phyloP scores from a whole-genome alignment of 1,139 yeast species.

The Hemisphaericaspora lyxosophila region DNA sequence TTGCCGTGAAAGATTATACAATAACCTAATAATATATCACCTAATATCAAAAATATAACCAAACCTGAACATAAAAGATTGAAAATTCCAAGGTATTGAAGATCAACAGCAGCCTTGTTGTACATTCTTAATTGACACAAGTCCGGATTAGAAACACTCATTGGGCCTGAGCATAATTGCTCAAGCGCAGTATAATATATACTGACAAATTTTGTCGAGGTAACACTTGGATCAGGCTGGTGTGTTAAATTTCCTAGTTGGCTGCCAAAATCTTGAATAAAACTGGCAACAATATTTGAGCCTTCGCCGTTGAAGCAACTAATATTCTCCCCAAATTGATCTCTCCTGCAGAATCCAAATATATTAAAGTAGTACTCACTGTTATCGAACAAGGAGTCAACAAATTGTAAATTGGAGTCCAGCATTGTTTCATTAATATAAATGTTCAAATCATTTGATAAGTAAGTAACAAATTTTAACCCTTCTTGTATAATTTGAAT shows the following conservation, averaged over 20 bases:
- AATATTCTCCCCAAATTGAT: constrained; percentile 18
- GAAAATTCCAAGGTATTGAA: constrained; percentile 5
- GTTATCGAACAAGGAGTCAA: constrained; percentile 47
- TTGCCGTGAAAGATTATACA: neutral
- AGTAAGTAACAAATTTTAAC: constrained; percentile 50
- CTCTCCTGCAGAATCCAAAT: constrained; percentile 49
- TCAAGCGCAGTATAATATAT: constrained; percentile 15
- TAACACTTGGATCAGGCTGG: constrained; percentile 32
- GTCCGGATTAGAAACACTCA: neutral
- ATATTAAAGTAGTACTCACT: constrained; percentile 45
- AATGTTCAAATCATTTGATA: constrained; percentile 53
- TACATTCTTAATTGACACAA: constrained; percentile 11
- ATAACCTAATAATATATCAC: neutral
- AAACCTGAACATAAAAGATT: constrained; percentile 2
- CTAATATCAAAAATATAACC: neutral
- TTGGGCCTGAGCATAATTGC: constrained; percentile 12
- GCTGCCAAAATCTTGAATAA: constrained; percentile 50
- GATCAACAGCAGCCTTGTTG: constrained; percentile 4
- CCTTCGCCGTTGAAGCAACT: constrained; percentile 43
- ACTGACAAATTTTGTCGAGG: constrained; percentile 42
- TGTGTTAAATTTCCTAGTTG: constrained; percentile 45
- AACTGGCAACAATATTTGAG: constrained; percentile 45
- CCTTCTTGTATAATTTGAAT: constrained; percentile 32
- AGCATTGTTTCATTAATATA: constrained; percentile 25
- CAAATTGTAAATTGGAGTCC: constrained; percentile 25